Evolutionary conservation across 2,329 filamentous ascomycete genomes (phyloP).

Genomic region (Phialophora expanda): DNA sequence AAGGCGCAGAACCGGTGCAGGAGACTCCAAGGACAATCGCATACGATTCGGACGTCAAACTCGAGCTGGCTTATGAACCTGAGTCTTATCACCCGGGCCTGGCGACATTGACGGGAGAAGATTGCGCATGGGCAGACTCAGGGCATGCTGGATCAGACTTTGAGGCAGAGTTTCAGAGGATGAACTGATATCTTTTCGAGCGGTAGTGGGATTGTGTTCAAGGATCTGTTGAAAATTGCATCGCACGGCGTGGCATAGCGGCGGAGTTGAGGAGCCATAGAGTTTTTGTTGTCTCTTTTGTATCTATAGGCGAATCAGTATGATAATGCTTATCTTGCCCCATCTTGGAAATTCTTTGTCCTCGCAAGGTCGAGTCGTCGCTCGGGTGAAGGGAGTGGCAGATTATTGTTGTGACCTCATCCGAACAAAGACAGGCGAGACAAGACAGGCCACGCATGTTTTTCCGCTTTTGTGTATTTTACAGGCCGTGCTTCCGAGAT

Average conservation of each 20-base stretch:
- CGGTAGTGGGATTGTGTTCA: neutral
- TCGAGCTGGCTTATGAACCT: conserved; percentile 32
- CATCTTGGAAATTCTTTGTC: neutral
- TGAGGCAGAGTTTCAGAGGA: conserved; percentile 37
- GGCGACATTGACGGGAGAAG: conserved; percentile 45
- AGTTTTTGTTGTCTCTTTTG: neutral
- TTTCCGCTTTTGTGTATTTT: neutral
- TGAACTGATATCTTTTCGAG: conserved; percentile 22
- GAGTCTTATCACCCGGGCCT: conserved; percentile 40
- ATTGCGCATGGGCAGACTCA: conserved; percentile 43
- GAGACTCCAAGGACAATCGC: conserved; percentile 31
- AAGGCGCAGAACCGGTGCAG: conserved; percentile 40
- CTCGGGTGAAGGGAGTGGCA: neutral
- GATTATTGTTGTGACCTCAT: neutral
- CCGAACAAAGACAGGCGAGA: neutral
- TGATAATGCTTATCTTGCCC: conserved; percentile 8
- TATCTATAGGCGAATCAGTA: conserved; percentile 12
- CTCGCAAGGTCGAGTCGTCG: neutral
- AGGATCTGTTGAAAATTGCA: neutral
- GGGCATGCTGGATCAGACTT: conserved; percentile 34
- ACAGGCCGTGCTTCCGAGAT: neutral
- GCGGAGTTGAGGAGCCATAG: conserved; percentile 20
- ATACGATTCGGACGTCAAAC: conserved; percentile 34
- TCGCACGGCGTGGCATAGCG: conserved; percentile 17
- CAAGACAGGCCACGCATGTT: neutral